Base-by-base conservation (phyloP, 805 yeast species). In the Candida loeiensis region DNA sequence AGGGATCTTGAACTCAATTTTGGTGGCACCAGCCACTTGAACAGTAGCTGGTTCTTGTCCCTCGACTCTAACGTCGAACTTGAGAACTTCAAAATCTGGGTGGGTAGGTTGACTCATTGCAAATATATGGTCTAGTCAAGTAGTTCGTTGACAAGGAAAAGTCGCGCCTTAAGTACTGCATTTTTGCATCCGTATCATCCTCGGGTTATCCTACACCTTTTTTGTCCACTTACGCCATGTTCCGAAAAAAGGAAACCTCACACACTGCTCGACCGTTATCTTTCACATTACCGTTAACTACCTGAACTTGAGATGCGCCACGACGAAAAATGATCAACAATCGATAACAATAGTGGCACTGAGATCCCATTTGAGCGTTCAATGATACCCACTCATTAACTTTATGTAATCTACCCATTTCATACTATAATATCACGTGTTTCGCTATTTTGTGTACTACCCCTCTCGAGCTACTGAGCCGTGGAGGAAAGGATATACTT, bases 11-110 rank as follows among this genome's bases (percentile, higher is more conserved):
- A 65, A 42, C 16, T 54, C 48, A 36, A 64, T 53, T 4, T 37
- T 11, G 16, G 35, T 38, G 4, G 45, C 55, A 8, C 58, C 69
- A 13, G 44, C 45, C 19, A 66, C 66, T 14, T 41, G 58, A 22
- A 64, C 59, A 6, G 39, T 48, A 3, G 45, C 41, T 15, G 51
- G 47, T 7, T 54, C 55, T 18, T 53, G 45, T 37, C 62, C 71
- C 38, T 61, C 66, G 39, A 65, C 49, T 3, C 47, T 44, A 33
- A 63, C 56, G 21, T 50, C 48, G 44, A 60, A 62, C 41, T 59
- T 58, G 36, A 62, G 44, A 26, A 68, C 49, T 41, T 58, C 55
- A 20, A 66, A 58, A 41, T 65, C 62, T n/a, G 64, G 58, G 43
- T 61, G 63, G 11, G 54, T 16, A 24, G 37, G 30, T n/a, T 24